Evolutionary conservation across 305 asterid species (phyloP).

Genomic region (Fraxinus angustifolia): DNA sequence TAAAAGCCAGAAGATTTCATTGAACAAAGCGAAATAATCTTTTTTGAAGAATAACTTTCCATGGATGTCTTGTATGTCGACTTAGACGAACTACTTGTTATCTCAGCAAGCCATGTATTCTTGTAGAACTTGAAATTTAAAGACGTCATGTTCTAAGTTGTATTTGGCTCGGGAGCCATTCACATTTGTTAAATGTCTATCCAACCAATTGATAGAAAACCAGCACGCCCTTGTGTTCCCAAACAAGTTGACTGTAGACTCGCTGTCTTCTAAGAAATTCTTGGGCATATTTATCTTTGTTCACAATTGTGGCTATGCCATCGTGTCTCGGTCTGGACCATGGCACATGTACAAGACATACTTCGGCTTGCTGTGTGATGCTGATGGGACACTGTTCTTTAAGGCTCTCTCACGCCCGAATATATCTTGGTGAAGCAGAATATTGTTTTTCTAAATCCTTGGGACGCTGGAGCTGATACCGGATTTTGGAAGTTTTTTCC

Average conservation of each 20-base stretch:
- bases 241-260: neutral
- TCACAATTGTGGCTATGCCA: neutral
- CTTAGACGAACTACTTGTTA: neutral
- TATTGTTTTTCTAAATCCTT: neutral
- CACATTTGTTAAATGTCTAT: neutral
- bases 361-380: neutral
- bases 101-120: neutral
- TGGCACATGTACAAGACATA: neutral
- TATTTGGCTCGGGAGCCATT: neutral
- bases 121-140: neutral
- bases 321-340: neutral
- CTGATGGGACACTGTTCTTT: neutral
- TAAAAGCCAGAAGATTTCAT: conserved; percentile 23
- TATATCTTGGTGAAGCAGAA: neutral
- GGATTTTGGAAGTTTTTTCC: neutral
- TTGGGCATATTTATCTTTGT: neutral
- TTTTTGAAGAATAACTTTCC: neutral
- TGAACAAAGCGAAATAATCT: conserved; percentile 22
- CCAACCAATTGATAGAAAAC: neutral
- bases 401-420: neutral
- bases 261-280: neutral
- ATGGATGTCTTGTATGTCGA: neutral
- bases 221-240: neutral
- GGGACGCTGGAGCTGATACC: neutral
- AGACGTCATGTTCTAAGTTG: neutral